These are phyloP conservation scores for Alternaria incomplexa DNA, from an alignment of 2,329 filamentous ascomycete species.

Conservation along the genomic window DNA sequence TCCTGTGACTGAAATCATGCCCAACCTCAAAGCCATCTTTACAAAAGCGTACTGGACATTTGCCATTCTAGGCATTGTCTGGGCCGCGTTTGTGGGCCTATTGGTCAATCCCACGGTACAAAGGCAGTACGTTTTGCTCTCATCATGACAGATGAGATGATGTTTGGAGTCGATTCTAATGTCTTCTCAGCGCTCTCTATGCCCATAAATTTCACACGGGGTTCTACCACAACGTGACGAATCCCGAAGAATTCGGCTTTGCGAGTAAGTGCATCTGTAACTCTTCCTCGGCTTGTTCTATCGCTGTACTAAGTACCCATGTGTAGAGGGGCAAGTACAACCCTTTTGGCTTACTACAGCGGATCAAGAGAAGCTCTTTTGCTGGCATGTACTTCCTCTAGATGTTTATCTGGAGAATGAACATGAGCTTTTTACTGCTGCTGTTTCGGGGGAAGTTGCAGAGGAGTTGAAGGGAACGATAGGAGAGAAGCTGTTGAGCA, in stretches of 20 bases:
- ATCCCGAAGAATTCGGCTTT: conserved; percentile 85
- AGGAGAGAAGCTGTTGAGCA: conserved; percentile 58
- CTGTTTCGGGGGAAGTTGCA: conserved; percentile 47
- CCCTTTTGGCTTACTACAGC: conserved; percentile 78
- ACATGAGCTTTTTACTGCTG: conserved; percentile 54
- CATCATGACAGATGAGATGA: neutral
- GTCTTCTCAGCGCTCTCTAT: conserved; percentile 73
- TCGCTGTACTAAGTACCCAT: neutral
- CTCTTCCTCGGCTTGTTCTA: neutral
- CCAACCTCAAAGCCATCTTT: conserved; percentile 33
- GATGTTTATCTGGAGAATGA: conserved; percentile 78
- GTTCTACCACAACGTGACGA: conserved; percentile 74
- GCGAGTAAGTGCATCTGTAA: conserved; percentile 62
- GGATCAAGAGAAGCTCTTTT: conserved; percentile 80
- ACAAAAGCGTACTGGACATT: conserved; percentile 48
- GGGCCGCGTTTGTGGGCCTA: conserved; percentile 69
- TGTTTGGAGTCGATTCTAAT: neutral
- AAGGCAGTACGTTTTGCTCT: conserved; percentile 68
- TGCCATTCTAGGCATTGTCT: conserved; percentile 65
- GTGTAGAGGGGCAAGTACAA: conserved; percentile 80
- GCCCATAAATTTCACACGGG: conserved; percentile 78
- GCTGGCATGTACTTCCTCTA: conserved; percentile 88
- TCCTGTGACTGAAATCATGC: conserved; percentile 25
- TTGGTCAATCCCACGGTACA: conserved; percentile 75
- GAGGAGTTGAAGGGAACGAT: conserved; percentile 56